phyloP scores from a whole-genome alignment of 2,329 filamentous ascomycete genomes.

The Exophiala spinifera region DNA sequence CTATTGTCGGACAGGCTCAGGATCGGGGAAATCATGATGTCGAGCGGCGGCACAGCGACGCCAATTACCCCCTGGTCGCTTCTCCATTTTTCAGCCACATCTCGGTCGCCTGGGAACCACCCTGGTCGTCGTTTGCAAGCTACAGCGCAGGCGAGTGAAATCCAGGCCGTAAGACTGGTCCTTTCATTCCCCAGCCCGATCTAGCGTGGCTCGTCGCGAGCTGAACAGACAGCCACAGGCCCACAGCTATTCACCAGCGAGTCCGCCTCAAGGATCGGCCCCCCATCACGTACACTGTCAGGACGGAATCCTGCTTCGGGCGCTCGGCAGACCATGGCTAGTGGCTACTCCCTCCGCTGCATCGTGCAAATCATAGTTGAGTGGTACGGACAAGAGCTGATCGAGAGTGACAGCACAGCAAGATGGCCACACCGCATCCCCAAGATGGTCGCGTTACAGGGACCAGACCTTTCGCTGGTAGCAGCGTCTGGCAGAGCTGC shows the following conservation, averaged over 20 bases:
- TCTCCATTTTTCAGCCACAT: slow-evolving; percentile 3
- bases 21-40: slow-evolving; percentile 3
- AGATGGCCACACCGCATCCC: not conserved
- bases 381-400: not conserved
- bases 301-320: slow-evolving; percentile 1
- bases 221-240: not conserved
- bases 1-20: not conserved
- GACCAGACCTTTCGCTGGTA: not conserved
- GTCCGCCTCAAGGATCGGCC: not conserved
- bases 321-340: slow-evolving; percentile 1
- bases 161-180: not conserved
- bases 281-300: not conserved
- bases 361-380: slow-evolving; percentile 1
- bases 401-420: not conserved
- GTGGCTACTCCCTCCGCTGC: slow-evolving; percentile 1
- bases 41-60: not conserved
- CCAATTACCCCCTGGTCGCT: not conserved
- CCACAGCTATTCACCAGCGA: not conserved
- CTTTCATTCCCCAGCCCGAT: not conserved
- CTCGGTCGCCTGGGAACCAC: not conserved
- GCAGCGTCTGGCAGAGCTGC: not conserved
- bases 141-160: not conserved
- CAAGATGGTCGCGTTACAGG: not conserved
- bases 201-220: not conserved
- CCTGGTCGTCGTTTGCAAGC: not conserved